Base-by-base conservation (phyloP, 768 basidiomycete genomes). In the Trametes meyenii region DNA sequence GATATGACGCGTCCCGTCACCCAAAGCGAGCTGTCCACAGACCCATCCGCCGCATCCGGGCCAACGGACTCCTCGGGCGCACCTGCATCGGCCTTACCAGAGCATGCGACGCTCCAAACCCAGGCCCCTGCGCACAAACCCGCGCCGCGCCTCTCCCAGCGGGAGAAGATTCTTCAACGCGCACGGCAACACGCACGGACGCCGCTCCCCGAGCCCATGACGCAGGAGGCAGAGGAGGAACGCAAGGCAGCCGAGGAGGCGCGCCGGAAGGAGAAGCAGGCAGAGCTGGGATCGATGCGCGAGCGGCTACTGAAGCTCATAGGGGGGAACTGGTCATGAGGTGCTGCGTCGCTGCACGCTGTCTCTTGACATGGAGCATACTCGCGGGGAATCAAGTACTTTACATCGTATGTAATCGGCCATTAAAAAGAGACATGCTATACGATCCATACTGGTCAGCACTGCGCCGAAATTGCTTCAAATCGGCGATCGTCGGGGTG, bases 271-370 rank as follows among this genome's bases (percentile, higher is more conserved):
- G 64, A 60, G 54, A 33, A 61, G 40, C 29, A 58, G 58, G 24
- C 38, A 55, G 56, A 50, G 42, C 3, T 42, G 11, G 23, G 14
- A 7, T 45, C 64, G 14, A 19, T 70, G 19, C 55, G 67, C 14
- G 61, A 67, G 17, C 40, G 65, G 24, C 42, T 71, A 50, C 60
- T 64, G 54, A 67, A 64, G 63, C 55, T 71, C 16, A 60, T 68
- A 24, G 45, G 45, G 55, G 67, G 67, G 36, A 53, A 46, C 49
- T 64, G 55, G 59, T 64, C 50, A 36, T 46, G 29, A 46, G 43
- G 43, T 14, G 17, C 13, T 44, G 17, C 43, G 19, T 44, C 7
- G n/a, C n/a, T 8, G 13, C 43, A 21, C 8, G 43, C 14, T 14
- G n/a, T 42, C 8, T 8, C 29, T 33, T 33, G 8, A 2, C 40